phyloP scores from a whole-genome alignment of 805 yeast genomes.

The Blastobotrys muscicola region DNA sequence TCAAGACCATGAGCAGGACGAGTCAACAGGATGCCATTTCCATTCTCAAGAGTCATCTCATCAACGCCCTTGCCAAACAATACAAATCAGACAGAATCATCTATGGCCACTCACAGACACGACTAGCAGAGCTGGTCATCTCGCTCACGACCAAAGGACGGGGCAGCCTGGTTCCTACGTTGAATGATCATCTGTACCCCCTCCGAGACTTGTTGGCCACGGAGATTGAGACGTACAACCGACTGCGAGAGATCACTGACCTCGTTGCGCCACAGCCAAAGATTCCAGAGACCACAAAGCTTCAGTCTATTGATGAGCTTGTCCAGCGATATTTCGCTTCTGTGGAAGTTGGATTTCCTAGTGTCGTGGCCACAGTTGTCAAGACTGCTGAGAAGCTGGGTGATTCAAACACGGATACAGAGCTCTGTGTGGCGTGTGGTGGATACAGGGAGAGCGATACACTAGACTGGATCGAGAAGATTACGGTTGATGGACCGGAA shows the following conservation, averaged over 20 bases:
- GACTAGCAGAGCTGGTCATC: conserved; percentile 70
- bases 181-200: conserved; percentile 46
- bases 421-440: conserved; percentile 49
- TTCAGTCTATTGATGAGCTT: conserved; percentile 74
- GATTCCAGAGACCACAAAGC: conserved; percentile 42
- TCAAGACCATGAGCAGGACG: conserved; percentile 31
- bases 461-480: conserved; percentile 54
- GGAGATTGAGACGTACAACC: conserved; percentile 53
- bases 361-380: conserved; percentile 86
- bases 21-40: conserved; percentile 53
- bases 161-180: conserved; percentile 41
- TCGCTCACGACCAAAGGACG: conserved; percentile 79
- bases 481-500: conserved; percentile 44
- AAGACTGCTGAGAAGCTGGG: conserved; percentile 72
- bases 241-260: conserved; percentile 32
- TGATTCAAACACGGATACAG: conserved; percentile 13
- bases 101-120: conserved; percentile 74
- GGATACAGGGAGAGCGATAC: conserved; percentile 47
- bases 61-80: conserved; percentile 38
- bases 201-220: conserved; percentile 62
- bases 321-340: conserved; percentile 60
- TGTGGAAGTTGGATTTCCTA: conserved; percentile 73
- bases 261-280: conserved; percentile 22
- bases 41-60: conserved; percentile 38
- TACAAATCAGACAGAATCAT: conserved; percentile 46